These are phyloP conservation scores for Aspergillus olivimuriae DNA, from an alignment of 495 filamentous ascomycete genomes.

Conservation along the genomic window DNA sequence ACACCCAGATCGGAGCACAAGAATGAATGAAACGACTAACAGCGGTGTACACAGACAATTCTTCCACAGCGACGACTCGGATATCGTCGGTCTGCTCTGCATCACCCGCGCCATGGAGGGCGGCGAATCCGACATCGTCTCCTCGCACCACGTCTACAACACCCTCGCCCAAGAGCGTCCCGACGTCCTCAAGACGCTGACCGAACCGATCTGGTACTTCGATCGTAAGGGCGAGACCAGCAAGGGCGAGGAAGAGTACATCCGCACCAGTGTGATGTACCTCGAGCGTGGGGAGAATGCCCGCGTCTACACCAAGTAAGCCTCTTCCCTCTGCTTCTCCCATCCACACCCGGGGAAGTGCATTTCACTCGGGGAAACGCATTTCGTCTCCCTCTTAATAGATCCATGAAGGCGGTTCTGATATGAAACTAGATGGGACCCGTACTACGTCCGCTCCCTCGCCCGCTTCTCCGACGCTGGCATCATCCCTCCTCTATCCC, in stretches of 20 bases:
- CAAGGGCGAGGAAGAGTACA: conserved; percentile 68
- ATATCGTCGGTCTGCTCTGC: conserved; percentile 83
- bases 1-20: too few relatives aligned
- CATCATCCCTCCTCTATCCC: conserved; percentile 59
- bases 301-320: conserved; percentile 50
- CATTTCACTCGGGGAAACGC: too few relatives aligned
- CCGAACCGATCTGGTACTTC: conserved; percentile 83
- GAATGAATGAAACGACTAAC: too few relatives aligned
- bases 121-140: conserved; percentile 79
- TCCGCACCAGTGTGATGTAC: conserved; percentile 68
- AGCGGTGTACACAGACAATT: conserved; percentile 55
- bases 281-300: conserved; percentile 50
- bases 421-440: conserved; percentile 79
- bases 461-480: conserved; percentile 59
- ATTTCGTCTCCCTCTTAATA: too few relatives aligned
- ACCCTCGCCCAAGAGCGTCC: conserved; percentile 66
- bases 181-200: conserved; percentile 69
- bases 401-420: too few relatives aligned
- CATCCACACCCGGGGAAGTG: too few relatives aligned
- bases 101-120: conserved; percentile 71
- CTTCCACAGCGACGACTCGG: conserved; percentile 79
- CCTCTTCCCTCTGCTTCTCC: too few relatives aligned
- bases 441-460: conserved; percentile 68
- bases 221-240: conserved; percentile 85
- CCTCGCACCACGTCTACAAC: conserved; percentile 79